Percentiles rank a stretch among this genome's conserved stretches.
phyloP scores from a whole-genome alignment of 495 filamentous ascomycete genomes.

The Annulohypoxylon nitens region DNA sequence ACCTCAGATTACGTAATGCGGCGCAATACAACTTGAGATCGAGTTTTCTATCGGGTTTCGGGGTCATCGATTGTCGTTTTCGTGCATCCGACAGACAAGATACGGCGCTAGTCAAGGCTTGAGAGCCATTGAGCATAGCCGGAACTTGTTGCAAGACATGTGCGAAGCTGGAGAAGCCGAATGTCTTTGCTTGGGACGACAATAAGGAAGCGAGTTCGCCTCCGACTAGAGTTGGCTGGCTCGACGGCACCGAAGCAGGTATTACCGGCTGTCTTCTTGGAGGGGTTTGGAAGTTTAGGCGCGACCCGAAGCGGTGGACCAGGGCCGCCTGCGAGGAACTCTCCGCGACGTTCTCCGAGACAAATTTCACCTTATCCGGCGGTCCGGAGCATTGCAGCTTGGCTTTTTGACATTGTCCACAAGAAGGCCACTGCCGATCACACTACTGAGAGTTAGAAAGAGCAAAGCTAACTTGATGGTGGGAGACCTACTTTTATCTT shows the following conservation, averaged over 20 bases:
- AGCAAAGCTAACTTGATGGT: no score
- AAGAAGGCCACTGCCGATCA: slow-evolving; percentile 20
- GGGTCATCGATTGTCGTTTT: slow-evolving; percentile 9
- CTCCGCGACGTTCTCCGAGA: not conserved
- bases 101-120: slow-evolving; percentile 4
- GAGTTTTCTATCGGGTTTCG: slow-evolving; percentile 14
- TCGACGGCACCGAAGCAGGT: slow-evolving; percentile 1
- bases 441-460: slow-evolving; percentile 11
- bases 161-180: slow-evolving; percentile 21
- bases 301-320: not conserved
- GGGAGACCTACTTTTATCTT: slow-evolving; percentile 22
- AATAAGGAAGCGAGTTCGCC: slow-evolving; percentile 14
- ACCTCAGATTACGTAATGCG: slow-evolving; percentile 11
- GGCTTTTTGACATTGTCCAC: slow-evolving; percentile 20
- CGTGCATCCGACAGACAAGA: slow-evolving; percentile 19
- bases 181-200: slow-evolving; percentile 15
- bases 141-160: slow-evolving; percentile 5
- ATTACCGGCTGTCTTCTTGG: not conserved
- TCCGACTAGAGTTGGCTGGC: not conserved
- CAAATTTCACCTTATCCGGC: slow-evolving; percentile 8
- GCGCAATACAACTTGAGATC: slow-evolving; percentile 19
- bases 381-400: slow-evolving; percentile 14
- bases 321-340: not conserved
- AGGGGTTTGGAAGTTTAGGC: not conserved
- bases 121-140: slow-evolving; percentile 17